Conservation (phyloP, 169 alveolate genomes). For the Theileria luwenshuni region DNA sequence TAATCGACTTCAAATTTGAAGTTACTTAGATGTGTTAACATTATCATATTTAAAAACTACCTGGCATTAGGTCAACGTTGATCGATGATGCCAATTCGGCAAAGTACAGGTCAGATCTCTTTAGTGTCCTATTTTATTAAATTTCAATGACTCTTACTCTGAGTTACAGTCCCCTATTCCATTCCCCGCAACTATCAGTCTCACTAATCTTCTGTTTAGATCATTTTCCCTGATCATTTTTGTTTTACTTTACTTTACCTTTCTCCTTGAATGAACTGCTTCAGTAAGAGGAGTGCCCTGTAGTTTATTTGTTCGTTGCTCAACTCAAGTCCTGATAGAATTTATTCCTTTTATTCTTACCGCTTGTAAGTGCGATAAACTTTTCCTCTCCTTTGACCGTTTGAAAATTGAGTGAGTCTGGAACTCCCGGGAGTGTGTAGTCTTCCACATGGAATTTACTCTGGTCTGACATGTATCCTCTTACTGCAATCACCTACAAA, state of each 20-base stretch:
- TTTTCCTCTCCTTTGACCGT: conserved; percentile 44
- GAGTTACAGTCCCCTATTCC: conserved; percentile 58
- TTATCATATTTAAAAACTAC: conserved; percentile 22
- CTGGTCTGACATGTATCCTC: conserved; percentile 51
- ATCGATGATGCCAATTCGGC: conserved; percentile 58
- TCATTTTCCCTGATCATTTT: conserved; percentile 20
- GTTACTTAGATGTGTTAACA: not conserved
- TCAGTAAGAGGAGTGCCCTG: conserved; percentile 44
- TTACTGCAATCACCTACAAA: conserved; percentile 46
- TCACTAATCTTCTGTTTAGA: conserved; percentile 36
- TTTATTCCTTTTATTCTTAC: conserved; percentile 8
- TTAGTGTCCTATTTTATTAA: conserved; percentile 21
- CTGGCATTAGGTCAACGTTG: conserved; percentile 69
- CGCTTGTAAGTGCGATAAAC: conserved; percentile 57
- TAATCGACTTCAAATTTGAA: not conserved
- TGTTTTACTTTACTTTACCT: conserved; percentile 8
- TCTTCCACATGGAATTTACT: conserved; percentile 57
- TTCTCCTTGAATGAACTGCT: conserved; percentile 47
- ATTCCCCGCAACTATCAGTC: conserved; percentile 68
- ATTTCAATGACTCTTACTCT: conserved; percentile 12
- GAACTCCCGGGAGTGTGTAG: conserved; percentile 60
- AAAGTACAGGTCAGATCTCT: conserved; percentile 41
- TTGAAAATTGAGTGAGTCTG: conserved; percentile 21
- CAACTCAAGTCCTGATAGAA: conserved; percentile 36
- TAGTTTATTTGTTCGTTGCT: conserved; percentile 17